These are phyloP conservation scores for Fusarium coffeatum DNA, from an alignment of 2,329 filamentous ascomycete species.

Conservation along the genomic window DNA sequence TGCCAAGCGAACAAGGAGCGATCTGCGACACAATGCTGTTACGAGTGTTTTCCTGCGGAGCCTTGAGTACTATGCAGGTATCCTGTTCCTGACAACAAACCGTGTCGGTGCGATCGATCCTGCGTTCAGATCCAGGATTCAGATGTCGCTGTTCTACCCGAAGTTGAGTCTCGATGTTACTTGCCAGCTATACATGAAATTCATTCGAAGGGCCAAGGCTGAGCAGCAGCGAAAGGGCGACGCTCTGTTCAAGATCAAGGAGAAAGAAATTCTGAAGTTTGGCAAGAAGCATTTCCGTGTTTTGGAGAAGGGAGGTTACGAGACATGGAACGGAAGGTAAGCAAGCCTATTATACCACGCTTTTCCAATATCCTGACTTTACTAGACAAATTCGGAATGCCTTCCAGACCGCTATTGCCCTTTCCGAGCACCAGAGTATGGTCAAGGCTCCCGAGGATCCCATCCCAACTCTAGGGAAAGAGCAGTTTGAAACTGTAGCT, in stretches of 20 bases:
- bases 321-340: too few species aligned
- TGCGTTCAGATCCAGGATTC: neutral
- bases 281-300: too few species aligned
- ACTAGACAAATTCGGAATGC: neutral
- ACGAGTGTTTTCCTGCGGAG: neutral
- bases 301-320: too few species aligned
- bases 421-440: neutral
- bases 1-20: neutral
- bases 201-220: too few species aligned
- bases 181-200: too few species aligned
- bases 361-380: neutral
- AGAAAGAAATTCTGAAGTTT: too few species aligned
- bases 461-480: fast-evolving
- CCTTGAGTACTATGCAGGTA: neutral
- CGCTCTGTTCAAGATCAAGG: too few species aligned
- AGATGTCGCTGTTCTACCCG: neutral
- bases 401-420: neutral
- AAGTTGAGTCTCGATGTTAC: too few species aligned
- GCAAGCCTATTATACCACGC: fast-evolving
- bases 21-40: constrained; percentile 1
- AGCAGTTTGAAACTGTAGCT: too few species aligned
- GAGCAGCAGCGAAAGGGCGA: too few species aligned
- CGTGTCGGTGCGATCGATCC: neutral
- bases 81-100: neutral
- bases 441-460: neutral